Evolutionary conservation across 2,329 filamentous ascomycete species (phyloP).

Genomic region (Sporothrix schenckii): DNA sequence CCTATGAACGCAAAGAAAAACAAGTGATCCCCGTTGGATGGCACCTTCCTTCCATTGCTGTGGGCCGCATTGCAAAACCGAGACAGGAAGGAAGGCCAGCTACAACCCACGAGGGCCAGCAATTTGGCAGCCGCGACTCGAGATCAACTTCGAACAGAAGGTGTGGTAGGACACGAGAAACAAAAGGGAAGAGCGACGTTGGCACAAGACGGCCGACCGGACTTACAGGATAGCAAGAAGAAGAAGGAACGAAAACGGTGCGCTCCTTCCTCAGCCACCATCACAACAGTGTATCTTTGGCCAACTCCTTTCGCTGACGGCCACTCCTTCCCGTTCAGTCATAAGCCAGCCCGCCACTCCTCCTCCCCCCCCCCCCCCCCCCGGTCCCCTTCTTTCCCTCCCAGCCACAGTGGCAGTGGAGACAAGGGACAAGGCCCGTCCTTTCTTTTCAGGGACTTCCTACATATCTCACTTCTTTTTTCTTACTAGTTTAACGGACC

Average conservation of each 20-base stretch:
- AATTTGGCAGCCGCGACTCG: constrained; percentile 14
- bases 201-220: neutral
- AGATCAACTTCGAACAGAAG: neutral
- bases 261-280: constrained; percentile 23
- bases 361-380: neutral
- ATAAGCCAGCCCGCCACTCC: constrained; percentile 19
- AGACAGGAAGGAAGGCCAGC: neutral
- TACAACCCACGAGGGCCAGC: neutral
- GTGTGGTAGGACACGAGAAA: neutral
- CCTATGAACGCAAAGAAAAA: neutral
- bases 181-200: neutral
- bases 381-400: constrained; percentile 6
- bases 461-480: neutral
- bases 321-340: neutral
- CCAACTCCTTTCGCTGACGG: constrained; percentile 20
- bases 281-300: neutral
- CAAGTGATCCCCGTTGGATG: neutral
- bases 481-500: neutral
- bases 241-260: constrained; percentile 13
- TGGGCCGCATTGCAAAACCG: constrained; percentile 11
- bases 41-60: constrained; percentile 17
- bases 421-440: neutral
- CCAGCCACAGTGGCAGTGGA: constrained; percentile 21
- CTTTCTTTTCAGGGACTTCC: constrained; percentile 11
- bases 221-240: neutral